Percentiles rank a stretch among this genome's conserved stretches.
phyloP scores from a whole-genome alignment of 192 early-diverging fungal species.

The Backusella luteola region DNA sequence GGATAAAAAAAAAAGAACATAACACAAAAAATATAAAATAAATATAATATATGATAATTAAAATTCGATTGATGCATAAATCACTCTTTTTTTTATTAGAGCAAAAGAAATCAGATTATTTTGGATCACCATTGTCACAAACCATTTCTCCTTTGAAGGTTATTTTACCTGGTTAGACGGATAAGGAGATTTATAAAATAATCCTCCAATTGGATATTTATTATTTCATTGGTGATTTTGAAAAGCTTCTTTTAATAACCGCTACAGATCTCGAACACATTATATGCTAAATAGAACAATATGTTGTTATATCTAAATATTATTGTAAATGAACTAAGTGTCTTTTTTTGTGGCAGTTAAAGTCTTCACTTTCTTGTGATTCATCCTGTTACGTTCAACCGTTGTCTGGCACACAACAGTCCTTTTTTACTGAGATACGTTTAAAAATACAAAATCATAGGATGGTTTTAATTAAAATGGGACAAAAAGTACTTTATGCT shows the following conservation, averaged over 20 bases:
- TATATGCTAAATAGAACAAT: not conserved
- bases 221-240: not conserved
- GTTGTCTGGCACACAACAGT: too few relatives aligned
- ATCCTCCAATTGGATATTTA: not conserved
- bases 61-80: not conserved
- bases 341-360: too few relatives aligned
- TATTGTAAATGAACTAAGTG: too few relatives aligned
- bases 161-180: not conserved
- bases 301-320: too few relatives aligned
- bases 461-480: too few relatives aligned
- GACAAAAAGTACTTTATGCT: too few relatives aligned
- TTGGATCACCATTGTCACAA: not conserved
- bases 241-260: not conserved
- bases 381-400: too few relatives aligned
- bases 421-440: too few relatives aligned
- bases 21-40: not conserved
- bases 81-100: too few relatives aligned
- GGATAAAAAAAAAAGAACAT: too few relatives aligned
- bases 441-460: too few relatives aligned
- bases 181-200: not conserved
- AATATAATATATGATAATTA: not conserved
- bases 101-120: not conserved
- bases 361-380: too few relatives aligned
- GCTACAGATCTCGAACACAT: not conserved
- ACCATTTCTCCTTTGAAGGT: not conserved